phyloP scores from a whole-genome alignment of 208 protist genomes.

The Acanthamoeba healyi region DNA sequence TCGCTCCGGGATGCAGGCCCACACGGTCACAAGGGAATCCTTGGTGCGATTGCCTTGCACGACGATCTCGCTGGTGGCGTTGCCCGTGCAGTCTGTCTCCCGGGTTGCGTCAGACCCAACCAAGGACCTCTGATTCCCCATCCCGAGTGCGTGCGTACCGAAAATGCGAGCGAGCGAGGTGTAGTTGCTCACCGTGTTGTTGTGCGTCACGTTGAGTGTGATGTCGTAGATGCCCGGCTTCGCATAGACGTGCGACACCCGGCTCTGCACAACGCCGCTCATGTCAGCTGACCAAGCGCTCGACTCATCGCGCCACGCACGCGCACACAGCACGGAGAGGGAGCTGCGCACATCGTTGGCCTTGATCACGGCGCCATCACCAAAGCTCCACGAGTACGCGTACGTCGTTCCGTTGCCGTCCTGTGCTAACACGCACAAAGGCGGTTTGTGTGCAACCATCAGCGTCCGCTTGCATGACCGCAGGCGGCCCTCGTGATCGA shows the following conservation, averaged over 20 bases:
- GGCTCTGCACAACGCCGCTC: too few species aligned
- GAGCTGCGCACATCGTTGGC: background rate
- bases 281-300: too few species aligned
- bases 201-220: background rate
- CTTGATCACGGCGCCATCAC: background rate
- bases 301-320: too few species aligned
- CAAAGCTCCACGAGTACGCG: background rate
- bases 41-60: background rate
- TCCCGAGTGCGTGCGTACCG: background rate
- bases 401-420: background rate
- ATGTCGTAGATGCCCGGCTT: slow-evolving; percentile 4
- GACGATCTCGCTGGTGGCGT: background rate
- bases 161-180: background rate
- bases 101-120: too few species aligned
- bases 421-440: background rate
- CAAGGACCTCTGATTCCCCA: background rate
- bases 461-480: too few species aligned
- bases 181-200: background rate
- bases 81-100: background rate
- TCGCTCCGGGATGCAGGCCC: background rate
- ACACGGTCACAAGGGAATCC: background rate
- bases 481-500: too few species aligned
- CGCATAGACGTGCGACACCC: background rate
- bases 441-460: background rate
- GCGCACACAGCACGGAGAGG: too few species aligned